These are phyloP conservation scores for Holtermannia corniformis DNA, from an alignment of 768 basidiomycete genomes.

Conservation along the genomic window DNA sequence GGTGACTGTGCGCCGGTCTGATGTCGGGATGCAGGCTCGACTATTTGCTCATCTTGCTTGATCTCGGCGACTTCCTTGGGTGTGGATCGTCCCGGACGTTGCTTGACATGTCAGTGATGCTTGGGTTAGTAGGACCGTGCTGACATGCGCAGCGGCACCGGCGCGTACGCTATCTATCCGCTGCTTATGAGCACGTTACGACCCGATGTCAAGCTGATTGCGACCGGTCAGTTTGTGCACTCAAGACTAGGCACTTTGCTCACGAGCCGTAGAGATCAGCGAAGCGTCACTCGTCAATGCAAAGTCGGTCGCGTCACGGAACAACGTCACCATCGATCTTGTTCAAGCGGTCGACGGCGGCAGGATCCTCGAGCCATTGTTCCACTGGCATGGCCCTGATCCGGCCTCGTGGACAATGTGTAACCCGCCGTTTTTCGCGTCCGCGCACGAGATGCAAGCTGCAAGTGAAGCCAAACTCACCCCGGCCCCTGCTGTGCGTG, in stretches of 20 bases:
- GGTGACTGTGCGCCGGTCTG: background rate
- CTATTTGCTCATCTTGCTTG: constrained; percentile 53
- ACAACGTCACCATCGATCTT: constrained; percentile 52
- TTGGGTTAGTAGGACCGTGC: background rate
- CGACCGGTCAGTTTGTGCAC: constrained; percentile 53
- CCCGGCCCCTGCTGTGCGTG: constrained; percentile 60
- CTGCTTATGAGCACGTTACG: constrained; percentile 56
- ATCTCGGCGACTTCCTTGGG: constrained; percentile 47
- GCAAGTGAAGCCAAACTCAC: constrained; percentile 58
- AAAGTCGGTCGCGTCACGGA: constrained; percentile 50
- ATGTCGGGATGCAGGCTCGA: constrained; percentile 52
- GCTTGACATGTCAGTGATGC: constrained; percentile 56
- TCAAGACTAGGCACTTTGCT: background rate
- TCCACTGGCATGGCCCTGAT: background rate
- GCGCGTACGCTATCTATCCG: constrained; percentile 82
- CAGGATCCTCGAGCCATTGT: constrained; percentile 48
- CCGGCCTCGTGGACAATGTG: constrained; percentile 81
- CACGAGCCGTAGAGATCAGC: constrained; percentile 58
- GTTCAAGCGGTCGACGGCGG: constrained; percentile 41
- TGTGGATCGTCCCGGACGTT: constrained; percentile 47
- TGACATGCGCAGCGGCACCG: constrained; percentile 65
- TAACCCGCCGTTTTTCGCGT: constrained; percentile 92
- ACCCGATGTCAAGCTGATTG: constrained; percentile 53
- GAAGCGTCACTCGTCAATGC: constrained; percentile 53
- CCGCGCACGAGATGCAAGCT: constrained; percentile 54